These are phyloP conservation scores for Sherardia arvensis DNA, from an alignment of 257 asterid species.

Conservation along the genomic window DNA sequence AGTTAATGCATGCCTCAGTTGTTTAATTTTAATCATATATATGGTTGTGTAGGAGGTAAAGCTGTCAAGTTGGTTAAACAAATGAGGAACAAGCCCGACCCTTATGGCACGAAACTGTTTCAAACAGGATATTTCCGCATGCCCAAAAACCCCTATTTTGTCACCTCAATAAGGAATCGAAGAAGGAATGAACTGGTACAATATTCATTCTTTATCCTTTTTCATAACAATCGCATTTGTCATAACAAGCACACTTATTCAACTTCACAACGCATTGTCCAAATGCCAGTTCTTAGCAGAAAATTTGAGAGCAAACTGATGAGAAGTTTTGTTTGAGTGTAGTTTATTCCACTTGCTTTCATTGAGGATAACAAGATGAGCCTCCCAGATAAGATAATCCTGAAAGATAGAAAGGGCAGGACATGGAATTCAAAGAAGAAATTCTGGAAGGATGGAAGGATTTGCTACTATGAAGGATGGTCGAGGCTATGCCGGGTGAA, in stretches of 20 bases:
- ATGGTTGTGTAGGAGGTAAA: neutral
- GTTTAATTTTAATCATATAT: neutral
- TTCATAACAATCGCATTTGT: neutral
- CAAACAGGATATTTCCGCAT: constrained; percentile 5
- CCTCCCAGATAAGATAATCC: neutral
- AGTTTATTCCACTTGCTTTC: constrained; percentile 7
- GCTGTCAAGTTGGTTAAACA: neutral
- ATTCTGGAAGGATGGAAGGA: constrained; percentile 5
- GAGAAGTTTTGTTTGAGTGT: neutral
- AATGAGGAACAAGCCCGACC: neutral
- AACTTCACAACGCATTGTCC: neutral
- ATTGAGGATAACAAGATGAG: neutral
- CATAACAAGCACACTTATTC: too few species aligned
- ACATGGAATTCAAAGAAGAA: neutral
- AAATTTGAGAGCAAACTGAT: too few species aligned
- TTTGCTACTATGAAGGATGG: constrained; percentile 5
- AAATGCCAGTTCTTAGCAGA: neutral
- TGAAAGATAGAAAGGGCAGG: neutral
- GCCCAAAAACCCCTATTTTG: constrained; percentile 18
- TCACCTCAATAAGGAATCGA: neutral
- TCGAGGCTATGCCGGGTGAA: constrained; percentile 1
- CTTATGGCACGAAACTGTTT: constrained; percentile 18
- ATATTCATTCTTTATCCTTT: neutral
- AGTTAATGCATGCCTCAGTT: neutral
- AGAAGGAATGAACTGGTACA: constrained; percentile 5